Conservation (phyloP, 2,329 filamentous ascomycete species). For the Xylariales sp. region DNA sequence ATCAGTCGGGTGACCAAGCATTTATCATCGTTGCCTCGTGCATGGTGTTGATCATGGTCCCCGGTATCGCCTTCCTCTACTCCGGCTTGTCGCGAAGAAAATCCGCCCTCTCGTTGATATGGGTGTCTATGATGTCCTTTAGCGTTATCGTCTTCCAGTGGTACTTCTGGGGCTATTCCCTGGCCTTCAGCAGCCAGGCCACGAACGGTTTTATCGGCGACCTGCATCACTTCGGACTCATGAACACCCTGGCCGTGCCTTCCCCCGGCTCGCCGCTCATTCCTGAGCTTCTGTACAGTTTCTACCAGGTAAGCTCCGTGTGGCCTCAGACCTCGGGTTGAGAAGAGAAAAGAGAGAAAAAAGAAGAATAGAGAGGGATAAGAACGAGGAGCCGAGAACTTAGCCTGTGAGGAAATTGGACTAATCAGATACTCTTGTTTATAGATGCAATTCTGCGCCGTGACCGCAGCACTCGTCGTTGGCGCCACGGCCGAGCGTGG, state of each 20-base stretch:
- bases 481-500: slow-evolving; percentile 93
- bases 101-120: slow-evolving; percentile 94
- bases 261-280: slow-evolving; percentile 85
- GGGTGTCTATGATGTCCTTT: slow-evolving; percentile 92
- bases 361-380: too few species aligned
- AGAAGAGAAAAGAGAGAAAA: too few species aligned
- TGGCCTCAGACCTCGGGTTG: too few species aligned
- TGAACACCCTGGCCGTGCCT: slow-evolving; percentile 77
- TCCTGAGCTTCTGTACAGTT: slow-evolving; percentile 85
- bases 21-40: slow-evolving; percentile 87
- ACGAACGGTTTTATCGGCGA: slow-evolving; percentile 92
- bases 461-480: slow-evolving; percentile 86
- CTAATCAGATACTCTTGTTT: too few species aligned
- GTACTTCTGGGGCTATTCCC: slow-evolving; percentile 99
- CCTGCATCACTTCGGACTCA: slow-evolving; percentile 82
- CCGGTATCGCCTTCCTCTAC: slow-evolving; percentile 95
- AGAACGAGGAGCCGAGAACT: too few species aligned
- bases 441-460: slow-evolving; percentile 94
- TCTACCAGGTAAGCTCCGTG: slow-evolving; percentile 72
- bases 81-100: slow-evolving; percentile 96
- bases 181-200: slow-evolving; percentile 80
- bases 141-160: slow-evolving; percentile 94
- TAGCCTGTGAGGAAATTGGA: not conserved
- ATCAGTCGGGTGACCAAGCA: slow-evolving; percentile 83
- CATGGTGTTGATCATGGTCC: slow-evolving; percentile 96